phyloP scores from a whole-genome alignment of 106 monocot species.

The Hemerocallis citrina region DNA sequence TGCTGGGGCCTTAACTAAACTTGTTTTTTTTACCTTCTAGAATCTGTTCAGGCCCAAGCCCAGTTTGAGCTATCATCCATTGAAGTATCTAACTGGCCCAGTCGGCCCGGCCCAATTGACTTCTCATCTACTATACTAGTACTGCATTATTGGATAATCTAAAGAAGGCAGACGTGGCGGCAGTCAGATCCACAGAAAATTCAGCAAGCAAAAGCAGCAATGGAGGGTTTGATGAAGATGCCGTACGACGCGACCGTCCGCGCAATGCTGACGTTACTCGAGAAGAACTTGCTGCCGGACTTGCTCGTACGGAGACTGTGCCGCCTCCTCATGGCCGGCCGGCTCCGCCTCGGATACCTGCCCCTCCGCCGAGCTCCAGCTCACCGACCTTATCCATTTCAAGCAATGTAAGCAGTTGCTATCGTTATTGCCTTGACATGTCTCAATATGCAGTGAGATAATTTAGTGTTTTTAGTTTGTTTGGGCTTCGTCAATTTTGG shows the following conservation, averaged over 20 bases:
- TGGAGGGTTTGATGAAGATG: slow-evolving; percentile 20
- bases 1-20: no score
- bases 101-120: no score
- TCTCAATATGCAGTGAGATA: not conserved
- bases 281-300: slow-evolving; percentile 80
- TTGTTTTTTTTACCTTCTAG: no score
- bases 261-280: slow-evolving; percentile 45
- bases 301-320: slow-evolving; percentile 59
- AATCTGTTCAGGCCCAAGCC: no score
- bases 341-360: slow-evolving; percentile 70
- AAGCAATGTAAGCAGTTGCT: slow-evolving; percentile 22
- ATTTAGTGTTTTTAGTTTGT: no score
- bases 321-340: slow-evolving; percentile 55
- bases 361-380: slow-evolving; percentile 62
- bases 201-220: no score
- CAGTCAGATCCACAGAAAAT: no score
- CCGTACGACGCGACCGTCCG: slow-evolving; percentile 59
- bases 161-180: not conserved
- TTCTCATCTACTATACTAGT: no score
- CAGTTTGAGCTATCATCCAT: no score
- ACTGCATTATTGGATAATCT: no score
- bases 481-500: not conserved
- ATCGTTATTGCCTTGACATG: no score
- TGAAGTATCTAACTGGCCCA: no score
- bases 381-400: slow-evolving; percentile 54